Base-by-base conservation (phyloP, 352 stramenopile species). In the Phytopythium chamaehyphon region DNA sequence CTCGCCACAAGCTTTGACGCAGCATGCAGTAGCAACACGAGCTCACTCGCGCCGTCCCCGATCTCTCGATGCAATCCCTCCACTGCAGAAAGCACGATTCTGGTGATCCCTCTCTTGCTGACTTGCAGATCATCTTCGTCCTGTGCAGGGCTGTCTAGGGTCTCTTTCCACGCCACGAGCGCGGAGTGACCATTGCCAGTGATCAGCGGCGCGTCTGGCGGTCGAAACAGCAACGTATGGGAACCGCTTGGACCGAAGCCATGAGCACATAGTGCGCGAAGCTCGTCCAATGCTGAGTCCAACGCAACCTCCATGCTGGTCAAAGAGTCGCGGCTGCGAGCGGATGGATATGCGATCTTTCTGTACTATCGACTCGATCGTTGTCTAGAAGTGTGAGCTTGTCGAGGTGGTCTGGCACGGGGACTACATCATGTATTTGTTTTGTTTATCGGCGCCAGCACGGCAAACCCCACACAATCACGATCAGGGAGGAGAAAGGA, bases 161-260 rank as follows among this genome's bases (percentile, higher is more conserved):
- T 59, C 28, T 63, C 49, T 11, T 64, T 70, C 63, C 62, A 80
- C 15, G 73, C 71, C 18, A 59, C 55, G 3, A 90, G 59, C 0
- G 88, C 55, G 1, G 70, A 55, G 46, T 84, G 73, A 1, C 72
- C 78, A 28, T 84, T 69, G 3, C 61, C 64, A 9, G 78, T 87
- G 37, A 88, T 56, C 21, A 90, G 26, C 2, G 76, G 81, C 8
- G 72, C 58, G 21, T 88, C 73, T 2, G 78, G 74, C 22, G 81
- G 70, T 19, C 69, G 56, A 35, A 90, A 85, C 9, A 92, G 54
- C 55, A 92, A 50, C 43, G 66, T 73, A 12, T 83, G 61, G 19
- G 76, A 60, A 28, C 67, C 74, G 14, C 51, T 66, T 18, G 81
- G 78, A 0, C 81, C 81, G 45, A 83, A 90, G 55, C 54, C 65